A percentile compares a stretch with the other conserved stretches of the same genome.
These are phyloP conservation scores for Fusarium avenaceum DNA, from an alignment of 2,329 filamentous ascomycete genomes.

Conservation along the genomic window DNA sequence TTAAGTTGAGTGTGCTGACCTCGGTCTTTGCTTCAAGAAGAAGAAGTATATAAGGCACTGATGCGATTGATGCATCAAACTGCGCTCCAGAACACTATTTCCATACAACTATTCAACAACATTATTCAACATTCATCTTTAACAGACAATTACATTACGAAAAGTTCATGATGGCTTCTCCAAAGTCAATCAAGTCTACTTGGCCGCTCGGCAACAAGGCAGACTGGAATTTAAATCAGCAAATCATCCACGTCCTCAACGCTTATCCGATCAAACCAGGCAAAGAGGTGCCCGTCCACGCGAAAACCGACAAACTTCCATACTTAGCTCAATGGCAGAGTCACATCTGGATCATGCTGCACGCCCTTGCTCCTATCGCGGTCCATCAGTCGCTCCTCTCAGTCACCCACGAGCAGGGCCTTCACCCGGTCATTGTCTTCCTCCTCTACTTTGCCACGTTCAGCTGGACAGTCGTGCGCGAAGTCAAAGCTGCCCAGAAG, in stretches of 20 bases:
- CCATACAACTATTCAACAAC: background rate
- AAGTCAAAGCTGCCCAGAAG: conserved; percentile 14
- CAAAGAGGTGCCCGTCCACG: conserved; percentile 6
- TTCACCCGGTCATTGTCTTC: conserved; percentile 13
- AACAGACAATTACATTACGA: too few relatives aligned
- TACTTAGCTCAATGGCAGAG: conserved; percentile 27
- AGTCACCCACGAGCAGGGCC: background rate
- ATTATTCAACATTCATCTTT: background rate
- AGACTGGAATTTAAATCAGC: conserved; percentile 13
- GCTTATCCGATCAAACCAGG: conserved; percentile 19
- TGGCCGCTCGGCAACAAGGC: conserved; percentile 24
- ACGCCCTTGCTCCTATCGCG: conserved; percentile 18
- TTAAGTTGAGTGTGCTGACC: background rate
- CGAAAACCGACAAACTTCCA: conserved; percentile 21
- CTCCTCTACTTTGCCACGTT: conserved; percentile 20
- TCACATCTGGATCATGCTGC: conserved; percentile 20
- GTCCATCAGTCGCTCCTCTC: conserved; percentile 15
- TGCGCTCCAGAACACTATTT: background rate
- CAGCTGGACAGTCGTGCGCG: conserved; percentile 15
- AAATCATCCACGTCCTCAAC: conserved; percentile 14
- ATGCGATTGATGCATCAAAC: background rate
- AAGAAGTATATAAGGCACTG: background rate
- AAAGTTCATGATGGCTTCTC: background rate
- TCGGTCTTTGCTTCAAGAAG: background rate
- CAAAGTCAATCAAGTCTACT: conserved; percentile 17